Conservation (phyloP, 306 rosid genomes). For the Pterocarpus macrocarpus region DNA sequence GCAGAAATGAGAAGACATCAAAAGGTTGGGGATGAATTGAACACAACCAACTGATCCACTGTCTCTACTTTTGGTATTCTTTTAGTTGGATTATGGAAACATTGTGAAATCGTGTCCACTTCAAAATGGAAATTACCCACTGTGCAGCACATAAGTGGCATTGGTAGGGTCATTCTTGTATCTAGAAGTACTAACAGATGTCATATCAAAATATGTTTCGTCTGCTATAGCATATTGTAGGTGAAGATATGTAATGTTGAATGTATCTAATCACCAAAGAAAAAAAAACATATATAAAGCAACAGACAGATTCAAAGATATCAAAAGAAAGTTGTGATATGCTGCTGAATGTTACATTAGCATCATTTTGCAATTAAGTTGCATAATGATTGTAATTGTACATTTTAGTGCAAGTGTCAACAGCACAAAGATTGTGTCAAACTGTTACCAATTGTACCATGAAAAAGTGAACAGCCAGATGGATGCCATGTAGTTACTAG, state of each 20-base stretch:
- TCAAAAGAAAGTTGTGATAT: constrained; percentile 15
- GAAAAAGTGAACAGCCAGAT: constrained; percentile 25
- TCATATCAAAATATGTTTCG: constrained; percentile 1
- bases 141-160: not conserved
- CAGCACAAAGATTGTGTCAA: constrained; percentile 34
- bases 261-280: not conserved
- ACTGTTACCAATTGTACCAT: constrained; percentile 37
- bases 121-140: not conserved
- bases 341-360: constrained; percentile 37
- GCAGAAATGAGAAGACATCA: not conserved
- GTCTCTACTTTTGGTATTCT: too few relatives aligned
- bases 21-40: not conserved
- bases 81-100: not conserved
- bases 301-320: not conserved
- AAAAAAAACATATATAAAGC: not conserved
- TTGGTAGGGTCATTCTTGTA: constrained; percentile 6
- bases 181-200: not conserved
- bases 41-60: not conserved
- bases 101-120: not conserved
- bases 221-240: not conserved
- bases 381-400: constrained; percentile 38
- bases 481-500: not conserved
- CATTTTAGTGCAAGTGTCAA: constrained; percentile 33
- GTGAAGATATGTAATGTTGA: not conserved
- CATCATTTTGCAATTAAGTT: constrained; percentile 42